Evolutionary conservation across 148 eudicot species (phyloP).

Genomic region (Rhododendron ferrugineum): DNA sequence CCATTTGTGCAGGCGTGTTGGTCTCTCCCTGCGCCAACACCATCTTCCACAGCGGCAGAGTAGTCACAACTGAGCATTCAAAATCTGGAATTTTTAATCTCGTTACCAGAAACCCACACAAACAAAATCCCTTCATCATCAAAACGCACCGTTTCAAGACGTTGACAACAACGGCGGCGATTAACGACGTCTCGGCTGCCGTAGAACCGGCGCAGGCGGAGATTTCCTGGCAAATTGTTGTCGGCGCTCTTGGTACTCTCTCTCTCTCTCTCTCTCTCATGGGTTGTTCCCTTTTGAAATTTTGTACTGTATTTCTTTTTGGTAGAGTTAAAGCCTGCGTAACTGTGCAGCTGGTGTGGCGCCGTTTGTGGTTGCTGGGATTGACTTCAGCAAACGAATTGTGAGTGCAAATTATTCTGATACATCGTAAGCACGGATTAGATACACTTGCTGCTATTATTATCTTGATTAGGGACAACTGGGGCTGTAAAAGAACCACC

Average conservation of each 20-base stretch:
- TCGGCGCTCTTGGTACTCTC: conserved; percentile 53
- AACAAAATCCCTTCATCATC: not conserved
- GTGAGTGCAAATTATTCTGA: conserved; percentile 31
- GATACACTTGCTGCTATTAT: not conserved
- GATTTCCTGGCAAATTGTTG: conserved; percentile 67
- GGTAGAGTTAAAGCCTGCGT: not conserved
- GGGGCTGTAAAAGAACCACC: not conserved
- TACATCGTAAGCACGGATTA: not conserved
- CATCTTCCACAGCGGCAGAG: not conserved
- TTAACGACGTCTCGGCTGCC: conserved; percentile 23
- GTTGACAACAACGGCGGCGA: not conserved
- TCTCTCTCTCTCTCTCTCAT: not conserved
- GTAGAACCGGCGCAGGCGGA: conserved; percentile 39
- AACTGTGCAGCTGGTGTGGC: conserved; percentile 71
- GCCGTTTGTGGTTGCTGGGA: conserved; percentile 83
- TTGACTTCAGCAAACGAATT: conserved; percentile 87
- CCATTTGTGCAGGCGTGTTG: not conserved
- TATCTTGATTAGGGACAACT: not conserved
- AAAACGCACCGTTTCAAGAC: not conserved
- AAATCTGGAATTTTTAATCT: not conserved
- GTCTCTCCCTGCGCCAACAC: not conserved
- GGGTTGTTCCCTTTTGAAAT: not conserved
- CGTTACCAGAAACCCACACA: not conserved
- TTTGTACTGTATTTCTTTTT: not conserved
- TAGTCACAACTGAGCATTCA: not conserved